Conservation (phyloP, 2,329 filamentous ascomycete species). For the Colletotrichum orbiculare region DNA sequence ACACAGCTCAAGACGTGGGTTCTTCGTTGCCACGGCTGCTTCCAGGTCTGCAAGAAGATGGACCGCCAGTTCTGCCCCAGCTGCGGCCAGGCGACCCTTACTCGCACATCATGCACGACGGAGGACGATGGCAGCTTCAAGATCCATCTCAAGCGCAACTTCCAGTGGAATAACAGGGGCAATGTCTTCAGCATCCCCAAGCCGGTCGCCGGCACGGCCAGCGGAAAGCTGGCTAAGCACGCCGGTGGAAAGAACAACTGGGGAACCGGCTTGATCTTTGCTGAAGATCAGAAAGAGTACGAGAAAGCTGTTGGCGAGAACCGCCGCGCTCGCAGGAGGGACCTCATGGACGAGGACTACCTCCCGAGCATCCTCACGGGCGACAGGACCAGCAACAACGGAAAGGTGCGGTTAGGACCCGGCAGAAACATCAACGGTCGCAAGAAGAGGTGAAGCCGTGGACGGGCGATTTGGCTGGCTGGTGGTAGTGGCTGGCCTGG, state of each 20-base stretch:
- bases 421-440: slow-evolving; percentile 81
- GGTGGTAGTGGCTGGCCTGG: background rate
- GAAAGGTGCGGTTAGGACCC: slow-evolving; percentile 83
- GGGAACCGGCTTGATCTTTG: slow-evolving; percentile 84
- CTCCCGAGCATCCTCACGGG: slow-evolving; percentile 87
- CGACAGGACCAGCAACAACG: slow-evolving; percentile 71
- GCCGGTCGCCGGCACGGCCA: slow-evolving; percentile 82
- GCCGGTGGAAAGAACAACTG: slow-evolving; percentile 84
- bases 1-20: slow-evolving; percentile 89
- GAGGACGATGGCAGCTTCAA: slow-evolving; percentile 83
- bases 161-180: slow-evolving; percentile 94
- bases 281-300: slow-evolving; percentile 98
- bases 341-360: slow-evolving; percentile 96
- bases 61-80: slow-evolving; percentile 90
- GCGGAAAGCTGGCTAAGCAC: slow-evolving; percentile 75
- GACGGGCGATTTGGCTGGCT: background rate
- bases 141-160: slow-evolving; percentile 91
- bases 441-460: slow-evolving; percentile 14
- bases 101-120: slow-evolving; percentile 86
- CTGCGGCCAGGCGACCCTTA: slow-evolving; percentile 89
- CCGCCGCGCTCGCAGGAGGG: slow-evolving; percentile 75
- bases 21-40: slow-evolving; percentile 93
- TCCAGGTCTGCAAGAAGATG: slow-evolving; percentile 85
- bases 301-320: slow-evolving; percentile 70
- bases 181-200: slow-evolving; percentile 95